Percentiles rank a stretch among this genome's conserved stretches.
Evolutionary conservation across 495 filamentous ascomycete species (phyloP).

Genomic region (Staphylotrichum tortipilum): DNA sequence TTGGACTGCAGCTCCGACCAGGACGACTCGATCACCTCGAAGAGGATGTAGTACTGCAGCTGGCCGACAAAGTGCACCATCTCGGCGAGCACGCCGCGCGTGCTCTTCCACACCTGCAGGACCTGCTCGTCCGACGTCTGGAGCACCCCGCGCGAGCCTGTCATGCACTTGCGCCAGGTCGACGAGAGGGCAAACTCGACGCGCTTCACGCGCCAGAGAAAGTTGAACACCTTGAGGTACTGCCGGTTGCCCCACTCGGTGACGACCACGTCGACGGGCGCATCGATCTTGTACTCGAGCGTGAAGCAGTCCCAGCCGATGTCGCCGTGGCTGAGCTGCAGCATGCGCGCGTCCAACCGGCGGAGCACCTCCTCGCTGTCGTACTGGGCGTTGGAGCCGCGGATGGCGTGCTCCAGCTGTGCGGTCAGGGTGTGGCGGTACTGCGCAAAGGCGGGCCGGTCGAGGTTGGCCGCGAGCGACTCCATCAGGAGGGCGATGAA

Average conservation of each 20-base stretch:
- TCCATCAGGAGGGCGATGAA: conserved; percentile 98
- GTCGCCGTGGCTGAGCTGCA: conserved; percentile 89
- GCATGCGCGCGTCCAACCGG: conserved; percentile 89
- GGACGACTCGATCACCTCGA: conserved; percentile 92
- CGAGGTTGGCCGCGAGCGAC: conserved; percentile 80
- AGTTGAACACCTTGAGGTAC: conserved; percentile 99
- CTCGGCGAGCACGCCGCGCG: conserved; percentile 79
- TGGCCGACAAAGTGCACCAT: conserved; percentile 99
- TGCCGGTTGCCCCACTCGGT: conserved; percentile 90
- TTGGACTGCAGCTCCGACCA: conserved; percentile 82
- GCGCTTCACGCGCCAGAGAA: conserved; percentile 96
- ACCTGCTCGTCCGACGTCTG: conserved; percentile 67
- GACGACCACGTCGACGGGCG: conserved; percentile 94
- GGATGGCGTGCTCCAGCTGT: conserved; percentile 94
- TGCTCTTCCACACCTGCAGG: conserved; percentile 78
- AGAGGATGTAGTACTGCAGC: conserved; percentile 96
- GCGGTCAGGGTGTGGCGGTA: conserved; percentile 94
- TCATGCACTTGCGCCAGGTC: conserved; percentile 95
- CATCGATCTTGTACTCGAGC: conserved; percentile 96
- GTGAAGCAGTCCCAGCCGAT: conserved; percentile 99
- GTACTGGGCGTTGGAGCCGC: conserved; percentile 93
- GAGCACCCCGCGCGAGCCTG: conserved; percentile 86
- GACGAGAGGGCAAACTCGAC: conserved; percentile 88
- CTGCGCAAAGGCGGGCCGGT: conserved; percentile 89
- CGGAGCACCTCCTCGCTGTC: conserved; percentile 88